A percentile compares a stretch with the other conserved stretches of the same genome.
Evolutionary conservation across 768 basidiomycete genomes (phyloP).

Genomic region (Leccinellum rugosiceps): DNA sequence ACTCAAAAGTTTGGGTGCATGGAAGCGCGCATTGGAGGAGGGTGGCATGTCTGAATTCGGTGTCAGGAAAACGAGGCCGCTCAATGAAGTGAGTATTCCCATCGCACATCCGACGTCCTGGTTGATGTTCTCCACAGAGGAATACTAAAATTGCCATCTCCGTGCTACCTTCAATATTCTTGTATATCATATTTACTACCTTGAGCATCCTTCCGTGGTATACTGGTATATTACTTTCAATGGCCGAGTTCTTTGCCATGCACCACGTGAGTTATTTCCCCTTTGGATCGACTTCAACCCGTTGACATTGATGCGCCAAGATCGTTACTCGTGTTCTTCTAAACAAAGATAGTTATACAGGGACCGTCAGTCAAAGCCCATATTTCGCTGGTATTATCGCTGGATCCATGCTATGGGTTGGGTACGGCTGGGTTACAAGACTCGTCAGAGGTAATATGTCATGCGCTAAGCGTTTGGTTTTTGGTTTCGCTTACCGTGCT

Average conservation of each 20-base stretch:
- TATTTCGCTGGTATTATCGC: slow-evolving; percentile 92
- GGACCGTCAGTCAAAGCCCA: slow-evolving; percentile 80
- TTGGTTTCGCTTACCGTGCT: background rate
- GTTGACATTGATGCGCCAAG: slow-evolving; percentile 34
- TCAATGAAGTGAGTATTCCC: slow-evolving; percentile 63
- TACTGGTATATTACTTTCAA: slow-evolving; percentile 75
- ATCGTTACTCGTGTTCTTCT: slow-evolving; percentile 83
- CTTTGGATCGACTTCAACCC: background rate
- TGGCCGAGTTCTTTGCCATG: slow-evolving; percentile 89
- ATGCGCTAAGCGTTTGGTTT: background rate
- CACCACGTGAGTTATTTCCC: slow-evolving; percentile 71
- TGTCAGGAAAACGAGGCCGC: slow-evolving; percentile 55
- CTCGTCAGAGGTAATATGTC: slow-evolving; percentile 61
- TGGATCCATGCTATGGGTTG: slow-evolving; percentile 84
- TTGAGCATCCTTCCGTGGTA: slow-evolving; percentile 87
- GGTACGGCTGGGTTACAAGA: slow-evolving; percentile 76
- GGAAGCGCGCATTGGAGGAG: slow-evolving; percentile 85
- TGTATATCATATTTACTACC: slow-evolving; percentile 83
- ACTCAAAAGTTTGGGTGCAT: slow-evolving; percentile 86
- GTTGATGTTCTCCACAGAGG: slow-evolving; percentile 41
- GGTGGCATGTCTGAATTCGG: slow-evolving; percentile 81
- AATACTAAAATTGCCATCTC: slow-evolving; percentile 84
- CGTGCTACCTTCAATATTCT: slow-evolving; percentile 68
- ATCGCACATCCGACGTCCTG: background rate
- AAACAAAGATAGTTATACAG: slow-evolving; percentile 77